Evolutionary conservation across 805 yeast genomes (phyloP).

Genomic region (Candida peoriensis): DNA sequence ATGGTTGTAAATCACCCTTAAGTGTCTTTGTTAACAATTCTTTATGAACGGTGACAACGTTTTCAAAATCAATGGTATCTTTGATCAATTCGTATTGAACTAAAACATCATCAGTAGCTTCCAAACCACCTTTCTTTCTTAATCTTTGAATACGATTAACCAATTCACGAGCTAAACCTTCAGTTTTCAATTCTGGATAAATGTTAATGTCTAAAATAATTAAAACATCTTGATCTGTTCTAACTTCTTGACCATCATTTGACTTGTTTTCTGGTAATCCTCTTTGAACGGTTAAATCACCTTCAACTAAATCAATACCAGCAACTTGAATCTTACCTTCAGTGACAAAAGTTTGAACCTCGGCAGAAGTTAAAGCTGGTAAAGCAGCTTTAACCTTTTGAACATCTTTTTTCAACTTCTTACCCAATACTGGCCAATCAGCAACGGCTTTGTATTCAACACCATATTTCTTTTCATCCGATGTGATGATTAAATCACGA

Average conservation of each 20-base stretch:
- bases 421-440: constrained; percentile 98
- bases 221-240: constrained; percentile 86
- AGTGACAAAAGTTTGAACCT: constrained; percentile 69
- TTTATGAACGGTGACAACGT: constrained; percentile 57
- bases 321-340: constrained; percentile 79
- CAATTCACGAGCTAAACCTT: constrained; percentile 94
- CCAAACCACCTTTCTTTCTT: constrained; percentile 92
- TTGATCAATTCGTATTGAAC: constrained; percentile 71
- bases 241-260: constrained; percentile 72
- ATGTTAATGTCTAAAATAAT: constrained; percentile 83
- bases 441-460: constrained; percentile 94
- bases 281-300: constrained; percentile 87
- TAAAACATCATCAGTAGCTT: constrained; percentile 89
- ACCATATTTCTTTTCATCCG: constrained; percentile 87
- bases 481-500: constrained; percentile 79
- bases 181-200: constrained; percentile 83
- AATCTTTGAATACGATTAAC: constrained; percentile 96
- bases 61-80: constrained; percentile 58
- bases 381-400: constrained; percentile 92
- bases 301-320: constrained; percentile 80
- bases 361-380: constrained; percentile 74
- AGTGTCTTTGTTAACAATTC: constrained; percentile 74
- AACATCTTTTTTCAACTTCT: constrained; percentile 91
- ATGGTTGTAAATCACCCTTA: constrained; percentile 45
- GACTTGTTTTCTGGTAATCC: constrained; percentile 70